Evolutionary conservation across 257 asterid genomes (phyloP), one percentile per base, ranked within the genome.

Genomic region (Fraxinus quadrangulata): DNA sequence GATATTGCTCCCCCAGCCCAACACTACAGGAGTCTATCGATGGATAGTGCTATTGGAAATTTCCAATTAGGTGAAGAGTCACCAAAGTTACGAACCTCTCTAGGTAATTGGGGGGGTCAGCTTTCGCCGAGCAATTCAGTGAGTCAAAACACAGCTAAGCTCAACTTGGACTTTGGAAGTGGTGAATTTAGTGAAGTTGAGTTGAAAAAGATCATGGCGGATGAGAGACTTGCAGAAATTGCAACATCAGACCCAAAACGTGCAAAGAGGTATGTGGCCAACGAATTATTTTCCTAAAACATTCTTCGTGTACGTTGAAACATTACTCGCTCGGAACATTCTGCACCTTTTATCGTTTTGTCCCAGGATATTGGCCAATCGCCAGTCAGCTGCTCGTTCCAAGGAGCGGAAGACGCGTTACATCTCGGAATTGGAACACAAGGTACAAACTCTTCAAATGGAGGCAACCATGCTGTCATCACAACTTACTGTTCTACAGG

Each of bases 361-460:
- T 76, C 11, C 65, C 88, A 94, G 99, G 87, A 92, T 94, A 84
- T 83, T 94, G 87, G 96, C 97, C 26, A 94, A 91, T 80, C 93
- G 98, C 69, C 97, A 90, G 70, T 94, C 98, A 61, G 97, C 97
- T 81, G 99, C 97, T 83, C 96, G 97, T 73, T 94, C 99, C 51
- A 94, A 94, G 89, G 99, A 94, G 86, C 83, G 97, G 65, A 94
- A 92, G 85, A n/a, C 85, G 87, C 90, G 90, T 17, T 94, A 94
- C 90, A 94, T 94, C 75, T 87, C 97, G 17, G 97, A 94, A 84
- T 87, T 94, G 88, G 98, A 94, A 80, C 96, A 90, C 82, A 94
- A 90, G 86, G 97, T 94, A 77, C 94, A 89, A 76, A 92, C 92
- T 61, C 89, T 94, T 76, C 96, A 92, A 85, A 80, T 90, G 47